Evolutionary conservation across 495 filamentous ascomycete genomes (phyloP), one percentile per base, ranked within the genome.

Genomic region (Aspergillus conjunctus): DNA sequence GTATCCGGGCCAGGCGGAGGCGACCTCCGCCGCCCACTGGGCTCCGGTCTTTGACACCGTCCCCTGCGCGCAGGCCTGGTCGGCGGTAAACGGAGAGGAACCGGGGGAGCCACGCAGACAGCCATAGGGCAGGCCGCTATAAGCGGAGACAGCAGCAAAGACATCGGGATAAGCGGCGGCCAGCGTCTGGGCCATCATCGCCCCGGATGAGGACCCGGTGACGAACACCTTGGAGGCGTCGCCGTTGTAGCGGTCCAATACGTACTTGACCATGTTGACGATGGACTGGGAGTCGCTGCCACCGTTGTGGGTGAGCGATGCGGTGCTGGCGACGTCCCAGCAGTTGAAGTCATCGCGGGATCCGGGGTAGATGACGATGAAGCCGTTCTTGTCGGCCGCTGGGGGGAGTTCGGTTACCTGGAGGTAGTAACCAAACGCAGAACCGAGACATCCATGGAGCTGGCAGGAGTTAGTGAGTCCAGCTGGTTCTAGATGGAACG

Each of bases 111-210:
- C 59, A 5, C 52, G 43, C 65, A 86, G 85, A 72, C 85, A 87
- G 3, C 83, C 85, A 41, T 80, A 83, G 4, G 85, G 73, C 0
- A 88, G 81, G 17, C 85, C 85, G 9, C 80, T 73, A 67, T 85
- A 87, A n/a, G 73, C 84, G 8, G 75, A 75, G 9, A 75, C 81
- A 8, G 82, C 83, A 41, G 75, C 71, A 62, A 85, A 85, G 0
- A 85, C 67, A 34, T 85, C 82, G 10, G 83, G 83, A 61, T 86
- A 86, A 1, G 80, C 77, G 7, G 77, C 83, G 2, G 76, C 81
- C 60, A 86, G 56, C 18, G 83, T 77, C 63, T 84, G 85, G 61
- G 71, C 26, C 51, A 57, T 49, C 39, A 60, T 56, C 31, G 58
- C 34, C 12, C 83, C 83, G 14, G 81, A 84, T 0, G 78, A 82